A percentile compares a stretch with the other conserved stretches of the same genome.
These are phyloP conservation scores for Colletotrichum somersetense DNA, from an alignment of 2,329 filamentous ascomycete genomes.

Conservation along the genomic window DNA sequence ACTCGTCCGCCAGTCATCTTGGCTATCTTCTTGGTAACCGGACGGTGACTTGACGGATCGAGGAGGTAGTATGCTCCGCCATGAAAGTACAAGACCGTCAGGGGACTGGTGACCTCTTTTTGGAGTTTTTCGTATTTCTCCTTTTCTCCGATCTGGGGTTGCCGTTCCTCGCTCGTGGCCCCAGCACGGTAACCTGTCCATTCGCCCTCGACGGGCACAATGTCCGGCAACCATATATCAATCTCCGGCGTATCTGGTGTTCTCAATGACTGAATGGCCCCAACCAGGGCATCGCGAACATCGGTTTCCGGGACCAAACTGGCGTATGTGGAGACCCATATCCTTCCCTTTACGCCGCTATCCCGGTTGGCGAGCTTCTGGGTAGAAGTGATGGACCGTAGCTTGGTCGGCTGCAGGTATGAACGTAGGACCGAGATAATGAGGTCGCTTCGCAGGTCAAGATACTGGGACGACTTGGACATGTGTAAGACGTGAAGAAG, in stretches of 20 bases:
- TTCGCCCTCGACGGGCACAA: conserved; percentile 74
- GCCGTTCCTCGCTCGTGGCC: conserved; percentile 61
- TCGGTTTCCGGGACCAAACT: conserved; percentile 70
- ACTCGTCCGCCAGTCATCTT: conserved; percentile 75
- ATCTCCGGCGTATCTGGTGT: conserved; percentile 47
- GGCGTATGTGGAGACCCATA: conserved; percentile 83
- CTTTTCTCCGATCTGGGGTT: conserved; percentile 70
- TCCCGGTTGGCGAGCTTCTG: conserved; percentile 75
- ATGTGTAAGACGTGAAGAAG: conserved; percentile 74
- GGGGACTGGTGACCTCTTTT: conserved; percentile 72
- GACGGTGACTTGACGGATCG: conserved; percentile 77
- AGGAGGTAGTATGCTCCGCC: conserved; percentile 81
- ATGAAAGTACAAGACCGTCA: conserved; percentile 80
- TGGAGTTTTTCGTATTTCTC: conserved; percentile 76
- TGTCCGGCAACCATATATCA: conserved; percentile 60
- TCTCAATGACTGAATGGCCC: conserved; percentile 67
- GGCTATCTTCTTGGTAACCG: conserved; percentile 70
- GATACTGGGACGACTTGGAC: conserved; percentile 79
- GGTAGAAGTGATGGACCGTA: conserved; percentile 67
- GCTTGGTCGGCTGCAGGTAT: conserved; percentile 63
- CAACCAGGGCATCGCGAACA: conserved; percentile 68
- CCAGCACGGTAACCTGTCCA: conserved; percentile 78
- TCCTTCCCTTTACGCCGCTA: conserved; percentile 78
- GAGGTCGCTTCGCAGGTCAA: conserved; percentile 82
- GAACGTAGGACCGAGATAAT: conserved; percentile 79